Percentiles rank a stretch among this genome's conserved stretches.
Conservation (phyloP, 2,329 filamentous ascomycete genomes). For the Calycina herbarum region DNA sequence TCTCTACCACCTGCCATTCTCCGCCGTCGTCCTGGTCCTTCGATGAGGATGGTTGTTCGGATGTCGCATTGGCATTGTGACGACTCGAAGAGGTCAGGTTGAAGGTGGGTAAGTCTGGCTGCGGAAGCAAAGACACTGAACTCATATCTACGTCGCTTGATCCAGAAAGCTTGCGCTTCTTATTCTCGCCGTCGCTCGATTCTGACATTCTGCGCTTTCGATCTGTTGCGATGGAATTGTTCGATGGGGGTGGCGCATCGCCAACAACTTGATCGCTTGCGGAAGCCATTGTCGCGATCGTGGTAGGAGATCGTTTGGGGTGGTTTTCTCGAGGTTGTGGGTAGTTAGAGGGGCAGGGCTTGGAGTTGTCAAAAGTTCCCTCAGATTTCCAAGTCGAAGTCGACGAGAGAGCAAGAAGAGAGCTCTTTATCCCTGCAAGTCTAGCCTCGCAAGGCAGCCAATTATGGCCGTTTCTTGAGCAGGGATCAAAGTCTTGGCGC, state of each 20-base stretch:
- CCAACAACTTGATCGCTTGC: neutral
- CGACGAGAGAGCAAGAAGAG: no score
- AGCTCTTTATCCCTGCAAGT: no score
- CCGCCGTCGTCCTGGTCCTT: slow-evolving; percentile 11
- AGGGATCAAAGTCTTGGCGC: no score
- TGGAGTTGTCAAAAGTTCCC: neutral
- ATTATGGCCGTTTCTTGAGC: no score
- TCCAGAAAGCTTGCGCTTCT: slow-evolving; percentile 36
- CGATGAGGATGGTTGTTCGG: slow-evolving; percentile 16
- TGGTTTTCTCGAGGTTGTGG: neutral
- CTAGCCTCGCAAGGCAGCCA: no score
- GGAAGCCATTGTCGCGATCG: slow-evolving; percentile 9
- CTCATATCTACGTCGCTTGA: slow-evolving; percentile 26
- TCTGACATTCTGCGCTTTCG: slow-evolving; percentile 37
- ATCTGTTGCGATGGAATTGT: neutral
- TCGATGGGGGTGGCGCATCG: neutral
- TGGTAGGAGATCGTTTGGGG: neutral
- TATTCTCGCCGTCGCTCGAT: slow-evolving; percentile 20
- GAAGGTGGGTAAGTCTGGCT: slow-evolving; percentile 38
- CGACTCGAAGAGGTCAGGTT: slow-evolving; percentile 34
- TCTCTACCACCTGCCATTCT: slow-evolving; percentile 55
- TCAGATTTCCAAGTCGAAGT: no score
- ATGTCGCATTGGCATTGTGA: slow-evolving; percentile 22
- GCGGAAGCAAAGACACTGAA: slow-evolving; percentile 27
- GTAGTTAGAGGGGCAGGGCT: neutral